Conservation (phyloP, 1,139 yeast species). For the Dujonia santamariae region DNA sequence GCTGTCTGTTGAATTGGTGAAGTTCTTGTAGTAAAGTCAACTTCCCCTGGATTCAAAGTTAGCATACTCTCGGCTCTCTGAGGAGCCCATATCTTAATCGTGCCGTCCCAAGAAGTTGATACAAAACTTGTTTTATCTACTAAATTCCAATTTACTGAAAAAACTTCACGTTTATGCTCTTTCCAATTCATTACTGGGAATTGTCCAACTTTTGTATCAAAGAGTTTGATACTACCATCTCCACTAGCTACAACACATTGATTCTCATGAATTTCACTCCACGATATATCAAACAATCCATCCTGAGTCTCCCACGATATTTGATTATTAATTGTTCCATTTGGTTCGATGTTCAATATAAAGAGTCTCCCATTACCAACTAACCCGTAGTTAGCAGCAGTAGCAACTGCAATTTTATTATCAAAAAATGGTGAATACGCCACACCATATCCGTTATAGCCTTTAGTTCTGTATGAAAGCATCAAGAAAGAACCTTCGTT, state of each 20-base stretch:
- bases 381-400: constrained; percentile 89
- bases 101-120: constrained; percentile 91
- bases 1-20: constrained; percentile 22
- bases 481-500: constrained; percentile 26
- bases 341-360: constrained; percentile 62
- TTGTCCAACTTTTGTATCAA: constrained; percentile 64
- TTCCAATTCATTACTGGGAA: constrained; percentile 76
- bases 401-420: constrained; percentile 83
- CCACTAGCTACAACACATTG: constrained; percentile 84
- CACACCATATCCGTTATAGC: constrained; percentile 84
- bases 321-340: constrained; percentile 58
- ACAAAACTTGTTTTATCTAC: constrained; percentile 72
- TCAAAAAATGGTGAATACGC: constrained; percentile 92
- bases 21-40: constrained; percentile 26
- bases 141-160: constrained; percentile 82
- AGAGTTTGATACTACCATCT: constrained; percentile 82
- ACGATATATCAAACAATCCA: constrained; percentile 81
- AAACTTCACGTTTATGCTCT: constrained; percentile 87
- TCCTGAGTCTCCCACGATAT: constrained; percentile 85
- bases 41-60: constrained; percentile 48
- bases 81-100: constrained; percentile 73
- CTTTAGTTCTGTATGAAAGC: constrained; percentile 73
- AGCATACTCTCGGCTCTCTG: constrained; percentile 53
- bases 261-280: constrained; percentile 91
- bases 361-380: constrained; percentile 89